Conservation (phyloP, 768 basidiomycete species). For the Leucosporidium creatinivorum region DNA sequence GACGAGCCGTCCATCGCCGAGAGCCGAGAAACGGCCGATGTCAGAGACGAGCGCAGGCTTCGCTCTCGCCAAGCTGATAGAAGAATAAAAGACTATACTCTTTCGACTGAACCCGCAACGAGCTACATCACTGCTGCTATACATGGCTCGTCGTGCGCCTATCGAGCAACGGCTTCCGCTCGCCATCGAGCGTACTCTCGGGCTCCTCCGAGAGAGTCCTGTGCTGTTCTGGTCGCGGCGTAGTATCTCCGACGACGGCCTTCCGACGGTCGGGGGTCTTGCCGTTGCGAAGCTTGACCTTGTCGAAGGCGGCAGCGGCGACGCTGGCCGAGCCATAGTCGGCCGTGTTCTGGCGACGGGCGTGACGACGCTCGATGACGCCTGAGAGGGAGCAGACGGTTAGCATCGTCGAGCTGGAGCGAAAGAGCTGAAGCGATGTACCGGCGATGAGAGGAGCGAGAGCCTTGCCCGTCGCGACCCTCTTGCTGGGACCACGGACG, state of each 20-base stretch:
- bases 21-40: no score
- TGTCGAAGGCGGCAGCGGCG: constrained; percentile 9
- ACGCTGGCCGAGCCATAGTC: constrained; percentile 1
- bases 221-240: not conserved
- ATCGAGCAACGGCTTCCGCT: not conserved
- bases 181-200: not conserved
- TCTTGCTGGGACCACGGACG: constrained; percentile 30
- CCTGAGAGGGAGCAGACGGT: constrained; percentile 10
- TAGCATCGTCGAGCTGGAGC: no score
- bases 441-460: constrained; percentile 35
- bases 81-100: no score
- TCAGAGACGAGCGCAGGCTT: no score
- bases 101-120: no score
- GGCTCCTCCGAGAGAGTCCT: not conserved
- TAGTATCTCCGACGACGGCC: not conserved
- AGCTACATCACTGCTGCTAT: no score
- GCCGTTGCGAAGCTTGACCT: constrained; percentile 20
- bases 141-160: no score
- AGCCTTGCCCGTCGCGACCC: constrained; percentile 27
- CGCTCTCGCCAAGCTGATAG: no score
- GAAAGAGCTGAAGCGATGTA: not conserved
- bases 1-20: no score
- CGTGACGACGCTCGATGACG: constrained; percentile 31
- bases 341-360: constrained; percentile 16
- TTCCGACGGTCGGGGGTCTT: constrained; percentile 13